Conservation (phyloP, 768 basidiomycete species). For the Pleurotus djamor region DNA sequence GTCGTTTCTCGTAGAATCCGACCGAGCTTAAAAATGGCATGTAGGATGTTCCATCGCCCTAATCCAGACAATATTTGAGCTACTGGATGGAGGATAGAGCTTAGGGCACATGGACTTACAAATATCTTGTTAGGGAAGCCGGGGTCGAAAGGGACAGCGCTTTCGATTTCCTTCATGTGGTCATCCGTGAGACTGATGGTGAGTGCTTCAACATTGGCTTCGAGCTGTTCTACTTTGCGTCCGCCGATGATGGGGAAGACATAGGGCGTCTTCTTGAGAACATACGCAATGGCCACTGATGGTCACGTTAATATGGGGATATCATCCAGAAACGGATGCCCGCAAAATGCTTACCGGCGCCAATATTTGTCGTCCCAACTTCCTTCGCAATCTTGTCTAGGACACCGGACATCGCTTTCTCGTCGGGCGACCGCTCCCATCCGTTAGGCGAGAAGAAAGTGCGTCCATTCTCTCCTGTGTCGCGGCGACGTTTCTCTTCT, state of each 20-base stretch:
- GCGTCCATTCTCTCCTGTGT: conserved; percentile 35
- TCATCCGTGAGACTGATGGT: conserved; percentile 40
- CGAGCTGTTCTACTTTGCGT: conserved; percentile 49
- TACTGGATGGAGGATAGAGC: not conserved
- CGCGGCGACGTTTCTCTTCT: conserved; percentile 21
- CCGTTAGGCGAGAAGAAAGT: conserved; percentile 14
- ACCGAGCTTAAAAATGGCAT: conserved; percentile 9
- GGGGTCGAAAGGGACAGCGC: conserved; percentile 35
- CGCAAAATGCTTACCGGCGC: conserved; percentile 31
- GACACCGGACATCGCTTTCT: conserved; percentile 36
- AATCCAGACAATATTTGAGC: not conserved
- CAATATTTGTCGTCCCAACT: conserved; percentile 43
- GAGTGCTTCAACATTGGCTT: conserved; percentile 48
- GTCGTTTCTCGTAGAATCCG: conserved; percentile 13
- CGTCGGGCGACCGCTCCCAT: conserved; percentile 46
- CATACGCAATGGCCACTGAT: conserved; percentile 50
- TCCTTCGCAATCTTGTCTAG: conserved; percentile 50
- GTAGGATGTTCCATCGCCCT: conserved; percentile 17
- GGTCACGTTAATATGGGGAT: no score
- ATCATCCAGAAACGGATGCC: no score
- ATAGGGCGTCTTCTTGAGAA: conserved; percentile 51
- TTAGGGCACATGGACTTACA: conserved; percentile 18
- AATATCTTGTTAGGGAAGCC: conserved; percentile 41
- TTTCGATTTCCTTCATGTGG: conserved; percentile 45
- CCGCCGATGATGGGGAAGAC: conserved; percentile 54